A percentile compares a stretch with the other conserved stretches of the same genome.
Conservation (phyloP, 192 early-diverging fungal genomes). For the Coemansia sp. region DNA sequence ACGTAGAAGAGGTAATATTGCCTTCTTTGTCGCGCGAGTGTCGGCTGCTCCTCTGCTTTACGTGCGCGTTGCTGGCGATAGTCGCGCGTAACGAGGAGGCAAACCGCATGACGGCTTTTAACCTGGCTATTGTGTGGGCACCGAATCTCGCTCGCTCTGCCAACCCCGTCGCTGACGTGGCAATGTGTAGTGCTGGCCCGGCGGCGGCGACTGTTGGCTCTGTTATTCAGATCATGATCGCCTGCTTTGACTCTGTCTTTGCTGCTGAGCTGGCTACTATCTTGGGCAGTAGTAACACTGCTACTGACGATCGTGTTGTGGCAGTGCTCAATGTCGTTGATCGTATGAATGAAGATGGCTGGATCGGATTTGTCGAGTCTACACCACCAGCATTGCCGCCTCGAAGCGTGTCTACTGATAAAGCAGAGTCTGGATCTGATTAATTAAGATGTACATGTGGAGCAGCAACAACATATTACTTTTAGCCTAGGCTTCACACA, state of each 20-base stretch:
- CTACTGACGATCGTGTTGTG: conserved; percentile 11
- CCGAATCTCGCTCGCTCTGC: conserved; percentile 75
- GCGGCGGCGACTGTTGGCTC: conserved; percentile 33
- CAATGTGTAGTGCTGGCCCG: conserved; percentile 41
- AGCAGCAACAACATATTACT: background rate
- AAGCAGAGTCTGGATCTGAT: background rate
- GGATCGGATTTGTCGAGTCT: background rate
- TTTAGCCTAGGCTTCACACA: background rate
- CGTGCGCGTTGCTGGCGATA: conserved; percentile 59
- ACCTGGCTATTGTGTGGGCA: conserved; percentile 83
- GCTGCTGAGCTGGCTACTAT: conserved; percentile 16
- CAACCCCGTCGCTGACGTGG: conserved; percentile 46
- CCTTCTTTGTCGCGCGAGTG: conserved; percentile 31
- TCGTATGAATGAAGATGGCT: conserved; percentile 16
- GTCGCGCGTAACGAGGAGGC: conserved; percentile 64
- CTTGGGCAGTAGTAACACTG: background rate
- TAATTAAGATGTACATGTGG: background rate
- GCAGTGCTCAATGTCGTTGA: conserved; percentile 31
- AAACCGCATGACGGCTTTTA: conserved; percentile 83
- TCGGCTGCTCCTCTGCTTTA: conserved; percentile 34
- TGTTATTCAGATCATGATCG: conserved; percentile 40
- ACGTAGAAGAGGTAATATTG: conserved; percentile 39
- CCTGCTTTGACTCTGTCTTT: conserved; percentile 40
- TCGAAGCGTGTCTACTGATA: background rate
- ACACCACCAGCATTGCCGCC: background rate